Percentiles rank a stretch among this genome's conserved stretches.
Evolutionary conservation across 805 yeast species (phyloP).

Genomic region (Ogataea paraovalis): DNA sequence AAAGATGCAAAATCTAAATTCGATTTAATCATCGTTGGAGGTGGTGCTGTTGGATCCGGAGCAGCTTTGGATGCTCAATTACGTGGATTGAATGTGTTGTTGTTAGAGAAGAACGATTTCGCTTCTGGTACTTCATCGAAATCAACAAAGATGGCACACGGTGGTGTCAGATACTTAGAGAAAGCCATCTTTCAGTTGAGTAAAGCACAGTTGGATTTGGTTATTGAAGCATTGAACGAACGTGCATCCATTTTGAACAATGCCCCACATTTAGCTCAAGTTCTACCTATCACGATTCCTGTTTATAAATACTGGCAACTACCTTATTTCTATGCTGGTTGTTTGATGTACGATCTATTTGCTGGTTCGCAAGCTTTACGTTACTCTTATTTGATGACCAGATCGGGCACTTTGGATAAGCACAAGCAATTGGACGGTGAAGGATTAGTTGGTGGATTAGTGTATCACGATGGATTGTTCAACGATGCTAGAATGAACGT

Average conservation of each 20-base stretch:
- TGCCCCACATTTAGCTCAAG: slow-evolving; percentile 85
- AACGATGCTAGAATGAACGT: slow-evolving; percentile 91
- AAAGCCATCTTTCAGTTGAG: slow-evolving; percentile 92
- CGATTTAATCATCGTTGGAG: slow-evolving; percentile 88
- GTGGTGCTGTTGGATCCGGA: slow-evolving; percentile 96
- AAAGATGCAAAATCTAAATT: slow-evolving; percentile 45
- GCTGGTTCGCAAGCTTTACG: slow-evolving; percentile 87
- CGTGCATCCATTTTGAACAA: slow-evolving; percentile 81
- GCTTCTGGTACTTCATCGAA: slow-evolving; percentile 92
- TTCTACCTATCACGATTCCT: slow-evolving; percentile 94
- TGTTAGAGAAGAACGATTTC: slow-evolving; percentile 84
- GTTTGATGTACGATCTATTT: slow-evolving; percentile 86
- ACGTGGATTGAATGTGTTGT: slow-evolving; percentile 84
- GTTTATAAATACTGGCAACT: slow-evolving; percentile 94
- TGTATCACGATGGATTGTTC: slow-evolving; percentile 93
- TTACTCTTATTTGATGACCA: slow-evolving; percentile 67
- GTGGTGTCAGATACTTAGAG: slow-evolving; percentile 93
- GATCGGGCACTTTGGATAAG: slow-evolving; percentile 59
- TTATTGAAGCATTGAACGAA: slow-evolving; percentile 84
- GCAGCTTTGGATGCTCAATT: slow-evolving; percentile 88
- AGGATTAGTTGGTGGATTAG: slow-evolving; percentile 82
- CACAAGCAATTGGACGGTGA: slow-evolving; percentile 84
- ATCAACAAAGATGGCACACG: slow-evolving; percentile 95
- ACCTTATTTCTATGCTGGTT: slow-evolving; percentile 89
- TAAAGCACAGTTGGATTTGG: slow-evolving; percentile 83